Base-by-base conservation (phyloP, 306 rosid species). In the Cicer arietinum region DNA sequence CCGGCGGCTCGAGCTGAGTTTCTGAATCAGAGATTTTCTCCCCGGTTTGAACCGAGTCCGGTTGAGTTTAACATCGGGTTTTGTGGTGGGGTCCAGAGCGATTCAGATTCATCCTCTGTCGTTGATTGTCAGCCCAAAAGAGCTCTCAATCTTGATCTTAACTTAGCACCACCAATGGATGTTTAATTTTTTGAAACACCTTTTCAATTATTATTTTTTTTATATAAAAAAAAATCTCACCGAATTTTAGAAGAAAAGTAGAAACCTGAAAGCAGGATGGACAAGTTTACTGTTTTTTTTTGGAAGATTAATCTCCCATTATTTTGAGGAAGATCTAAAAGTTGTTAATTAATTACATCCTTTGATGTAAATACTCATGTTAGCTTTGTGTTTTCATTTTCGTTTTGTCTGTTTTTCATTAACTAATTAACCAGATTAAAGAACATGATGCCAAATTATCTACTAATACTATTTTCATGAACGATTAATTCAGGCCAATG, bases 161-260 rank as follows among this genome's bases (percentile, higher is more conserved):
- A 89, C 77, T 81, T 89, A 0, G 89, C 94, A 64, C 89, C 91
- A 1, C 94, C 94, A 0, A 52, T 69, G 81, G 91, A 89, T 20
- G 75, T 56, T 71, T 89, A 63, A 76, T 1, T 67, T 35, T 62
- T 63, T 10, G 48, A 16, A 53, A 53, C 60, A 60, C 11, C 12
- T 18, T 54, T 66, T 74, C 22, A 51, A 7, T 39, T 11, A 42
- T 16, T 52, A 16, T 7, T 6, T n/a, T 67, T 42, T 7, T n/a
- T 51, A 14, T 51, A 51, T 1, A 2, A 10, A 69, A 67, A 30
- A 9, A 25, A 1, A 10, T 6, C 57, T 52, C n/a, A 78, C 65
- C 35, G 25, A 22, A 8, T 11, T 13, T 12, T n/a, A 52, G 62
- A 39, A 43, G 44, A 10, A 42, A 22, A 1, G 35, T 10, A 67